Evolutionary conservation across 176 grass and related monocot genomes (phyloP).

Genomic region (Eremochloa ophiuroides): DNA sequence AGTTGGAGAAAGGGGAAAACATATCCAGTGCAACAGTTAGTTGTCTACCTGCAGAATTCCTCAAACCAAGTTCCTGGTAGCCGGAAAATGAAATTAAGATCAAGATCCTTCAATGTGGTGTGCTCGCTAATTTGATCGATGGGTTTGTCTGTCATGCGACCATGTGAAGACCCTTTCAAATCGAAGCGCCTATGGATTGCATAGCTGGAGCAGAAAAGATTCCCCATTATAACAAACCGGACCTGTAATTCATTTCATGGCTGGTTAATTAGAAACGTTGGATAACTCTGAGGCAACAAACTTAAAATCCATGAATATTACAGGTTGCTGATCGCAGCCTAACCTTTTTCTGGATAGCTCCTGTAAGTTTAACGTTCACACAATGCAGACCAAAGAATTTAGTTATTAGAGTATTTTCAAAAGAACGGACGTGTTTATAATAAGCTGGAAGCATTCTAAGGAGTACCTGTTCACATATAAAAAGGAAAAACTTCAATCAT

Average conservation of each 20-base stretch:
- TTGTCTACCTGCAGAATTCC: conserved; percentile 53
- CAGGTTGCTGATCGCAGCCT: not conserved
- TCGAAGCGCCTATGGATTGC: conserved; percentile 65
- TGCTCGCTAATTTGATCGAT: conserved; percentile 67
- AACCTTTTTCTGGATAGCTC: conserved; percentile 80
- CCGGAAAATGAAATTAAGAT: conserved; percentile 86
- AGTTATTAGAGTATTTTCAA: conserved; percentile 54
- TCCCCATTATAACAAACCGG: conserved; percentile 94
- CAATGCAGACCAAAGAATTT: conserved; percentile 39
- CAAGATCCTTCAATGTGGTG: conserved; percentile 78
- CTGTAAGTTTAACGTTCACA: conserved; percentile 57
- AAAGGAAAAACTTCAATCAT: not conserved
- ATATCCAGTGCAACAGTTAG: not conserved
- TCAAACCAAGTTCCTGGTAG: conserved; percentile 61
- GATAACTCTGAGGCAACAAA: no score
- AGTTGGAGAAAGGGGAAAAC: no score
- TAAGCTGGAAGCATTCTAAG: conserved; percentile 83
- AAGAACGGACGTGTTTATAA: conserved; percentile 61
- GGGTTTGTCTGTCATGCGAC: conserved; percentile 76
- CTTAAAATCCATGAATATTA: not conserved
- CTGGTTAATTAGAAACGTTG: not conserved
- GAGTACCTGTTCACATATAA: conserved; percentile 60
- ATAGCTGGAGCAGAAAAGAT: conserved; percentile 61
- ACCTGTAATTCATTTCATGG: conserved; percentile 34
- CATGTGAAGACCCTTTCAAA: conserved; percentile 25